Base-by-base conservation (phyloP, 352 stramenopile species). In the Pythium oligandrum region DNA sequence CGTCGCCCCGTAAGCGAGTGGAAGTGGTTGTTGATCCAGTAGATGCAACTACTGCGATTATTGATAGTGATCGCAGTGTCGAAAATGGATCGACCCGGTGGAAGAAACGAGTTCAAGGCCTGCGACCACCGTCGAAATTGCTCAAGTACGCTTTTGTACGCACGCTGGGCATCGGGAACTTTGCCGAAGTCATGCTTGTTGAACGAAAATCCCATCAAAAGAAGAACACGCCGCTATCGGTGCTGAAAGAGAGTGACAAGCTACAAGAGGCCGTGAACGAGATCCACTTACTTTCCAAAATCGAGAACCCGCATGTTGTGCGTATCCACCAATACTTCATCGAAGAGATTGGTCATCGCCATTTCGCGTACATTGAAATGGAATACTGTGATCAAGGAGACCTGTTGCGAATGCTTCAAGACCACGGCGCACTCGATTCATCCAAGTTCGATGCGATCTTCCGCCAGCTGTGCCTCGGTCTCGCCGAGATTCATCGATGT, bases 331-430 rank as follows among this genome's bases (percentile, higher is more conserved):
- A 83, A 34, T 90, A 88, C 49, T 93, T 90, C 42, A 75, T 88
- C 42, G 83, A 93, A 48, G 70, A 87, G 42, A 73, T 93, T n/a
- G 80, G 73, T 3, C 78, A 88, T 33, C 68, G 76, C 34, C 76
- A 83, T 44, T 89, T 90, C 63, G 76, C 75, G 12, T 93, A 91
- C 72, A 88, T 93, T 38, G 78, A 88, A 54, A 88, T 91, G 73
- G 83, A 93, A 61, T 90, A 73, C 40, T 93, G 82, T 51, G 78
- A 88, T 47, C 51, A 62, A 26, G 80, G 83, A 4, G 78, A 89
- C 51, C 55, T 89, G 40, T 40, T 57, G 46, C 46, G 70, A 50
- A 57, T 66, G 45, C 61, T 88, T 12, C 51, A 70, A 42, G 50
- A 55, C 33, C 59, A 86, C 59, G 78, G 78, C 4, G 47, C 69